Base-by-base conservation (phyloP, 176 grass and related monocot genomes). In the Bothriochloa decipiens region DNA sequence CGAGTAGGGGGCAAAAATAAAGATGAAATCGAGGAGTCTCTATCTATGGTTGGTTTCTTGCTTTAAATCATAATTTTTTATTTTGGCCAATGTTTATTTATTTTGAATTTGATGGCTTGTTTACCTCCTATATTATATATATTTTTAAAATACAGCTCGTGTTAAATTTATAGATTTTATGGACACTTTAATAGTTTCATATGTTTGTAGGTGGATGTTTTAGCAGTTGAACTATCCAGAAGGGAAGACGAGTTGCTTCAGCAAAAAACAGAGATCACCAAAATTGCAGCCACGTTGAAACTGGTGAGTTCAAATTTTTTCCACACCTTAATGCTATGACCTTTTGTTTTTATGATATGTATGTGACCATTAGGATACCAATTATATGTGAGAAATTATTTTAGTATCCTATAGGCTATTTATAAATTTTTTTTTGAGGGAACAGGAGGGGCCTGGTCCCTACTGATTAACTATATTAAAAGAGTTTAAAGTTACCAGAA, bases 241-340 rank as follows among this genome's bases (percentile, higher is more conserved):
- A 93, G 91, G 75, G 94, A 97, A 90, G 85, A 88, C 9, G 94
- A 97, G 76, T 97, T 97, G 75, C 82, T 94, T 84, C 85, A 91
- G 72, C 84, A 97, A 63, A 97, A 97, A 83, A 32, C 77, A 67
- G 91, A 97, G 82, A 82, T 97, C 57, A 91, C 78, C 52, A 91
- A 86, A 83, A 85, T 91, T 80, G 94, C 94, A 3, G 78, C 49
- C 76, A 76, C 81, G 1, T 18, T 92, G 36, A 92, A 92, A 92
- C 65, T 88, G 90, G 90, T 96, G 81, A 4, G 64, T 55, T 65
- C 23, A n/a, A 79, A 75, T 39, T 78, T 5, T 17, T 50, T 36
- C n/a, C 16, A 6, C 79, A 76, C 69, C 15, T 82, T 26, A 8
- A 77, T 82, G 36, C 17, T 39, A 68, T 65, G 7, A 78, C 3